These are phyloP conservation scores for Trichocladium uniseriatum DNA, from an alignment of 495 filamentous ascomycete genomes.

Conservation along the genomic window DNA sequence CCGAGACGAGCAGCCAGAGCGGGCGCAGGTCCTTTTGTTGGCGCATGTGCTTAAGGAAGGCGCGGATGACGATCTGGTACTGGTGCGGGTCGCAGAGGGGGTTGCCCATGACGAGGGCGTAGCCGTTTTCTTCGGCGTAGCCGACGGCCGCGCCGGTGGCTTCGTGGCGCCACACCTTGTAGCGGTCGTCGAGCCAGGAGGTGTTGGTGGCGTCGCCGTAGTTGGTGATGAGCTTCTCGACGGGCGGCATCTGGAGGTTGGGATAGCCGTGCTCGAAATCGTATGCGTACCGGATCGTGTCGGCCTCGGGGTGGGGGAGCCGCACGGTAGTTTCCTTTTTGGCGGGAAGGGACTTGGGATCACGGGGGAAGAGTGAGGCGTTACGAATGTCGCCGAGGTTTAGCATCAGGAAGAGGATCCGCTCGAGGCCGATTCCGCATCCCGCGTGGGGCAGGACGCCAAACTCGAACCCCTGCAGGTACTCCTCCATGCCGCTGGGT, in stretches of 20 bases:
- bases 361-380: slow-evolving; percentile 73
- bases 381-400: slow-evolving; percentile 82
- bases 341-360: slow-evolving; percentile 68
- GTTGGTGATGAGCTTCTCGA: slow-evolving; percentile 78
- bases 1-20: slow-evolving; percentile 68
- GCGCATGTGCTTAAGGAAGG: slow-evolving; percentile 64
- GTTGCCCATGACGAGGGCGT: slow-evolving; percentile 70
- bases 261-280: slow-evolving; percentile 30
- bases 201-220: slow-evolving; percentile 86
- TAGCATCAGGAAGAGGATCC: slow-evolving; percentile 73
- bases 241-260: slow-evolving; percentile 50
- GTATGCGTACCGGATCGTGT: slow-evolving; percentile 52
- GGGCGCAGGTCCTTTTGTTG: slow-evolving; percentile 62
- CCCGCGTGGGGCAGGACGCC: slow-evolving; percentile 86
- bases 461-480: slow-evolving; percentile 79
- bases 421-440: slow-evolving; percentile 83
- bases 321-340: slow-evolving; percentile 36
- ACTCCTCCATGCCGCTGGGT: slow-evolving; percentile 70
- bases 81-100: slow-evolving; percentile 68
- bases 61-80: slow-evolving; percentile 57
- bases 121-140: slow-evolving; percentile 62
- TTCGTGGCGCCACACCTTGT: slow-evolving; percentile 70
- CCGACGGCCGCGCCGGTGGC: slow-evolving; percentile 69
- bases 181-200: slow-evolving; percentile 75
- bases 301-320: slow-evolving; percentile 69